Conservation (phyloP, 2,329 filamentous ascomycete genomes). For the Plenodomus biglobosus region DNA sequence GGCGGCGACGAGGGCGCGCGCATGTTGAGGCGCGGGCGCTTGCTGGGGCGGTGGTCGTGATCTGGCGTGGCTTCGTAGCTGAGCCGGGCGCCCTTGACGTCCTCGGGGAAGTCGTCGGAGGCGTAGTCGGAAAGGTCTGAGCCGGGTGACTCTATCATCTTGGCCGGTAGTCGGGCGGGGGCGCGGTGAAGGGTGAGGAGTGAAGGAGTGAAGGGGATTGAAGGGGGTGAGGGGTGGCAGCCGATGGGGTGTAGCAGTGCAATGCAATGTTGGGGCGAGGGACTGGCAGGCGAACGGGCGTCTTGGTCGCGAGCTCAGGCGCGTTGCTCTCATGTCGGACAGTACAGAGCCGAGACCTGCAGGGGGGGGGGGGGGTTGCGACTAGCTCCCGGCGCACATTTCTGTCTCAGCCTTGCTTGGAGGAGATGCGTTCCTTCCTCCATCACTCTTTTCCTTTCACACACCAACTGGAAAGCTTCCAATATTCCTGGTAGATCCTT, state of each 20-base stretch:
- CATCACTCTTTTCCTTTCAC: too few relatives aligned
- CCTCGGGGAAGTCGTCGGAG: slow-evolving; percentile 64
- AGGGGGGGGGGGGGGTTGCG: slow-evolving; percentile 11
- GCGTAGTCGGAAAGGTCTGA: slow-evolving; percentile 67
- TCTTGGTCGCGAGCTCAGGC: slow-evolving; percentile 8
- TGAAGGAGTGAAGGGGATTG: too few relatives aligned
- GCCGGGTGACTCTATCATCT: slow-evolving; percentile 56
- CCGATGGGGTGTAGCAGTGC: too few relatives aligned
- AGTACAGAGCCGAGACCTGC: too few relatives aligned
- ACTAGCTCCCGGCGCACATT: slow-evolving; percentile 8
- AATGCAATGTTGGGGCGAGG: too few relatives aligned
- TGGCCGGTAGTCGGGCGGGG: background rate
- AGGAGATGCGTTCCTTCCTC: too few relatives aligned
- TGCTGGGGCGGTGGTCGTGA: slow-evolving; percentile 48
- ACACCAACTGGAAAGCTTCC: too few relatives aligned
- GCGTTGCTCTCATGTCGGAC: slow-evolving; percentile 6
- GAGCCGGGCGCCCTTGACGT: slow-evolving; percentile 53
- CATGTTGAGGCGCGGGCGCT: slow-evolving; percentile 41
- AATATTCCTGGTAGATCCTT: too few relatives aligned
- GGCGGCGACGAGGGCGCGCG: slow-evolving; percentile 40
- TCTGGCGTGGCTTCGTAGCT: slow-evolving; percentile 48
- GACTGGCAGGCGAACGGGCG: too few relatives aligned
- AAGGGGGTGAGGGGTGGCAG: too few relatives aligned
- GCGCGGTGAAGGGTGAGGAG: background rate
- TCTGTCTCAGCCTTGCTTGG: too few relatives aligned